Evolutionary conservation across 257 asterid genomes (phyloP), one percentile per base, ranked within the genome.

Genomic region (Mitragyna speciosa): DNA sequence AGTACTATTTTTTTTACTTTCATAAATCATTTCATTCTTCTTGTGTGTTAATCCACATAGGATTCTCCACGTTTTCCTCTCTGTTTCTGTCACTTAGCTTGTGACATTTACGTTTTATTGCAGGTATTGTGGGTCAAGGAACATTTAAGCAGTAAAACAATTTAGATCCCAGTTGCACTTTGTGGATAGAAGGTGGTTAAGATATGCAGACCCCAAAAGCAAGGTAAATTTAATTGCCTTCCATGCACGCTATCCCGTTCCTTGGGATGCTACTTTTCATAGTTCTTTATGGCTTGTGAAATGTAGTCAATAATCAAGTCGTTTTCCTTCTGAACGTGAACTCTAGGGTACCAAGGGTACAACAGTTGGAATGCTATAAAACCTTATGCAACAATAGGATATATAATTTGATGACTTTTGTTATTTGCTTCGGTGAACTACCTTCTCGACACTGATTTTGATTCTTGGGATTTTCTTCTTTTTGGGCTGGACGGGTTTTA

Each of bases 171-270:
- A 76, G 75, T 79, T 86, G 82, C 81, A 84, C 80, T 87, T 71
- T 79, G 73, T 78, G 78, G 79, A 65, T 83, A 70, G 83, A 66
- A 69, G 85, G 83, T 67, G 64, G 83, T 84, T 83, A 82, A 87
- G 84, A 81, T 83, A 94, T 94, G 98, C 97, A 94, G 94, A 91
- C 96, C 73, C 97, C 97, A 76, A 92, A 90, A 86, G 86, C 90
- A 86, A 94, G 97, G 98, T 94, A 86, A 75, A 48, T 81, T 82
- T 77, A 33, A 63, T 82, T 31, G 48, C 30, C 77, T 72, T 81
- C 80, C 26, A 68, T 77, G 65, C 82, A 59, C 80, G 33, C 81
- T 58, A 72, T 48, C 41, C 48, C 12, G 16, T 56, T 75, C 20
- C 22, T 12, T 51, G 59, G 16, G n/a, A 26, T 54, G 73, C 14